Base-by-base conservation (phyloP, 2,329 filamentous ascomycete species). In the Xylaria sp. region DNA sequence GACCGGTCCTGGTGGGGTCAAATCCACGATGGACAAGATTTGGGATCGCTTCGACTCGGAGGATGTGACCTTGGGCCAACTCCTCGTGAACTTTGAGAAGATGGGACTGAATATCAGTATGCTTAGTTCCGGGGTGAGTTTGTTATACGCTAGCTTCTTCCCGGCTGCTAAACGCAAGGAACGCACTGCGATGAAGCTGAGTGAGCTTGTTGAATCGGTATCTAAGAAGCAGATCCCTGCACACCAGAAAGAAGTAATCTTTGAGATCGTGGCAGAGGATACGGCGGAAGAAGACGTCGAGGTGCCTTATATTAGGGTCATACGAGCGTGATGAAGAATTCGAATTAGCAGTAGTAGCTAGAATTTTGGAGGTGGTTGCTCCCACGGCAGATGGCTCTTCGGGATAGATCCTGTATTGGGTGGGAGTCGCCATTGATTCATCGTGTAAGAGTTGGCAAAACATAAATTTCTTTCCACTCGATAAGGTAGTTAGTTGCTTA, bases 11-110 rank as follows among this genome's bases (percentile, higher is more conserved):
- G 83, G 92, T 50, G 92, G 92, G 5, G 37, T 13, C 77, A 91
- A 92, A 75, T 93, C 97, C 21, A 89, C 87, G 27, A 90, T 99
- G 75, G 96, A 99, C 85, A 97, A 97, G 85, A 91, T 99, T 63
- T 99, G 96, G 96, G 96, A 98, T 81, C 92, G 96, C 47, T 98
- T 98, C 76, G 94, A 98, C 84, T 86, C 97, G 42, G 87, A 92
- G 18, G 90, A 99, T 78, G 89, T 98, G 60, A 95, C 94, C 1
- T 85, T 99, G 60, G 86, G 88, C 78, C 90, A 98, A 79, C 92
- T 99, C 76, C 81, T 98, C 29, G 89, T 93, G 65, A 83, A 92
- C 76, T 98, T 99, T 79, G 88, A 92, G 78, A 87, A 89, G 76
- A 90, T 91, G 78, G 96, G 96, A 1, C 84, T 99, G 63, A 90